Evolutionary conservation across 73 alveolate genomes (phyloP), one percentile per base, ranked within the genome.

Genomic region (Paraurostyla sp.): DNA sequence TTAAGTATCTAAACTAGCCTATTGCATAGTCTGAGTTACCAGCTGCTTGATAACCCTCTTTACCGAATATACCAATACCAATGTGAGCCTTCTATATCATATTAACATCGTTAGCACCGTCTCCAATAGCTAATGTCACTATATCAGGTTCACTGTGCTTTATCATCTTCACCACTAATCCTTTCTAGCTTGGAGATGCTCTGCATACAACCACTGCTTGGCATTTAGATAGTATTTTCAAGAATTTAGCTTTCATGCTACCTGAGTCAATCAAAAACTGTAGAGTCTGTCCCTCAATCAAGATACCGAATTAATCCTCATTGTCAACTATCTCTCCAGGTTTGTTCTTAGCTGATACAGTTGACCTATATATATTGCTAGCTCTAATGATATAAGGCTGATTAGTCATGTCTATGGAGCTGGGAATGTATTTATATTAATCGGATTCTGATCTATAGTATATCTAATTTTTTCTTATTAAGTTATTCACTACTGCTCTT

Each of bases 31-130:
- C 96, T 18, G 96, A 87, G 23, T 94, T 83, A 22, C 91, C 42
- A n/a, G 92, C 98, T 16, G 98, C 98, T 76, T 95, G 87, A 91
- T 88, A 92, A n/a, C 99, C 99, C 91, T 97, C 99, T 57, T 92
- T 91, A 35, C 99, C 99, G 71, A 59, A 78, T n/a, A 96, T 88
- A 2, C 99, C 99, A 0, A 96, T 94, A 4, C 99, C 99, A 16
- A 97, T 97, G 78, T 93, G 94, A 38, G 99, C 98, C 15, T 87
- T 88, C 69, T 96, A 83, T 51, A 98, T 97, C 99, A 98, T 98
- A 91, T 94, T 93, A 0, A 97, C 99, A 92, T 98, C 99, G 85
- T 98, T 98, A 9, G 99, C 99, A 20, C 99, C 99, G 84, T 98
- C 99, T 0, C 99, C 99, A 36, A 98, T 96, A 0, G 99, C 99